These are phyloP conservation scores for Fraxinus cuspidata DNA, from an alignment of 257 asterid species.

Conservation along the genomic window DNA sequence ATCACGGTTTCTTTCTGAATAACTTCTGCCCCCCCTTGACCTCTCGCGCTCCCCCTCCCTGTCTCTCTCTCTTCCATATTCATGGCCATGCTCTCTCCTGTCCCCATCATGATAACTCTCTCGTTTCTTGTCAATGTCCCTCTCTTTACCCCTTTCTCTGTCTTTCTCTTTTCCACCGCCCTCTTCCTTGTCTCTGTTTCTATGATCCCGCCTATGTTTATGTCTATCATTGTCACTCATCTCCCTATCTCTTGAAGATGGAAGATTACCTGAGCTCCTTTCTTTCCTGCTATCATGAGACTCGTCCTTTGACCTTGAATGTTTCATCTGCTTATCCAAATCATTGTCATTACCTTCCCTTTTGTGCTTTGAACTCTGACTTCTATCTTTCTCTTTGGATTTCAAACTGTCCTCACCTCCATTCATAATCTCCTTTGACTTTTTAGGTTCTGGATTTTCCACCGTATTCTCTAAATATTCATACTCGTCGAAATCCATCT, in stretches of 20 bases:
- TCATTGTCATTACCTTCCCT: conserved; percentile 43
- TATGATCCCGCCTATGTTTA: conserved; percentile 37
- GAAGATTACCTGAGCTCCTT: conserved; percentile 37
- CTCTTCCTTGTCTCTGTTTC: conserved; percentile 22
- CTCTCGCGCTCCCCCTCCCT: conserved; percentile 48
- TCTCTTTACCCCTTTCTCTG: conserved; percentile 40
- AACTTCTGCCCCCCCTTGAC: conserved; percentile 43
- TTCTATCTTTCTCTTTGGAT: conserved; percentile 39
- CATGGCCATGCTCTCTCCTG: conserved; percentile 28
- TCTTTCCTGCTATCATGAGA: conserved; percentile 43
- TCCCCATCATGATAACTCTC: conserved; percentile 16
- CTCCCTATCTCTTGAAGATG: conserved; percentile 39
- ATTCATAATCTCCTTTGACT: conserved; percentile 38
- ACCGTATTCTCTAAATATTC: conserved; percentile 53
- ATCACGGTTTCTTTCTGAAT: conserved; percentile 38
- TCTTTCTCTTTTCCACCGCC: conserved; percentile 23
- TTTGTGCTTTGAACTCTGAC: conserved; percentile 49
- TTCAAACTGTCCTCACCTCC: conserved; percentile 37
- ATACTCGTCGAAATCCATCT: conserved; percentile 65
- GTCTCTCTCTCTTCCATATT: conserved; percentile 35
- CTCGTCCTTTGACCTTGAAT: conserved; percentile 47
- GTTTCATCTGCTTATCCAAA: conserved; percentile 34
- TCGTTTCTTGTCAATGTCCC: conserved; percentile 33
- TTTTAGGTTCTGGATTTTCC: conserved; percentile 49
- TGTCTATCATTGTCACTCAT: conserved; percentile 22